Percentiles rank a stretch among this genome's conserved stretches.
These are phyloP conservation scores for Stentor roeselii DNA, from an alignment of 73 alveolate genomes.

Conservation along the genomic window DNA sequence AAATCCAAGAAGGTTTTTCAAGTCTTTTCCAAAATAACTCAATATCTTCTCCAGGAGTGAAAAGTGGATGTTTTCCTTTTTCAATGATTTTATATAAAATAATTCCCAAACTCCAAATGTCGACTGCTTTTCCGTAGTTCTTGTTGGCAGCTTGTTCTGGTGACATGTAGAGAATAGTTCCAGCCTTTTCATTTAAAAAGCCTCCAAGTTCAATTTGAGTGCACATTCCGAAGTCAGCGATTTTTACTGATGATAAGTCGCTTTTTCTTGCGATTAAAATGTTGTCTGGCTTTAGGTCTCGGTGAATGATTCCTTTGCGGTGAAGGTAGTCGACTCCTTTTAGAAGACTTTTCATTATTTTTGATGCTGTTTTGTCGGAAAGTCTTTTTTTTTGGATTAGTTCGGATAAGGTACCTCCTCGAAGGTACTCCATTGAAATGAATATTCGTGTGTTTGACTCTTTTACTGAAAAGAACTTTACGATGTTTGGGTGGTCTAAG, in stretches of 20 bases:
- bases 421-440: conserved; percentile 53
- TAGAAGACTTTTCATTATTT: conserved; percentile 48
- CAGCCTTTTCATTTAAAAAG: conserved; percentile 47
- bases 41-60: conserved; percentile 32
- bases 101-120: conserved; percentile 66
- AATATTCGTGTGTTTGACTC: conserved; percentile 55
- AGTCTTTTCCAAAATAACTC: conserved; percentile 12
- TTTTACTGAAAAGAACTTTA: conserved; percentile 61
- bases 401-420: conserved; percentile 72
- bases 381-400: conserved; percentile 33
- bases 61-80: conserved; percentile 65
- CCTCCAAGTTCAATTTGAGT: conserved; percentile 36
- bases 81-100: conserved; percentile 46
- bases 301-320: conserved; percentile 43
- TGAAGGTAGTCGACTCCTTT: conserved; percentile 64
- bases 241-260: conserved; percentile 31
- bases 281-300: conserved; percentile 72
- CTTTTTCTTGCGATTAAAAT: conserved; percentile 44
- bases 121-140: conserved; percentile 56
- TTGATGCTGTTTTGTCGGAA: conserved; percentile 49
- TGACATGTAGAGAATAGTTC: conserved; percentile 71
- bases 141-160: conserved; percentile 62
- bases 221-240: conserved; percentile 67
- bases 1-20: conserved; percentile 8
- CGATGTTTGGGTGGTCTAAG: conserved; percentile 74